phyloP scores from a whole-genome alignment of 768 basidiomycete genomes.

The Boletus eberwhitei region DNA sequence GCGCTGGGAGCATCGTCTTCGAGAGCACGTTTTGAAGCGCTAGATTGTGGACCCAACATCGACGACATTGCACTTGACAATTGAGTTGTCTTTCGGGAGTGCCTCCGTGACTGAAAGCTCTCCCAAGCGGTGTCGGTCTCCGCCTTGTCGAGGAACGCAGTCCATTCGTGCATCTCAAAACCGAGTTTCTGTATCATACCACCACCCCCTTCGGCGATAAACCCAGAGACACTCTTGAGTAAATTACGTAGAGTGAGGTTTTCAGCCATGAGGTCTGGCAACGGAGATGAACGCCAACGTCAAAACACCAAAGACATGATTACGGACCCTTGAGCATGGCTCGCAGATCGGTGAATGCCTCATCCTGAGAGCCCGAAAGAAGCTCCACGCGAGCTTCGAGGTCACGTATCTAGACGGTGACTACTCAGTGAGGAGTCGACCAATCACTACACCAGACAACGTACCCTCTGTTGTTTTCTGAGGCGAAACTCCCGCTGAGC shows the following conservation, averaged over 20 bases:
- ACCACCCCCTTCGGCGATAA: slow-evolving; percentile 85
- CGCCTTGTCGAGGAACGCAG: slow-evolving; percentile 74
- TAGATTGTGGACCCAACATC: slow-evolving; percentile 26
- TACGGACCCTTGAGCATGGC: slow-evolving; percentile 71
- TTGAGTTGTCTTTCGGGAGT: slow-evolving; percentile 28
- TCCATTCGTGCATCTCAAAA: slow-evolving; percentile 75
- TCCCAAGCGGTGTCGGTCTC: slow-evolving; percentile 96
- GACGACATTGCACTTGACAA: slow-evolving; percentile 30
- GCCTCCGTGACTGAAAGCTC: slow-evolving; percentile 73
- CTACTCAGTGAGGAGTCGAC: background rate
- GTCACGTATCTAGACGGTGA: slow-evolving; percentile 73
- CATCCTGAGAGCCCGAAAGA: slow-evolving; percentile 88
- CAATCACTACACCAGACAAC: slow-evolving; percentile 12
- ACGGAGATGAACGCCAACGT: slow-evolving; percentile 6
- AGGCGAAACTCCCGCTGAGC: slow-evolving; percentile 92
- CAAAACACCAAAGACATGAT: background rate
- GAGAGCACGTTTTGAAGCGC: slow-evolving; percentile 20
- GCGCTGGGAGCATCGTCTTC: slow-evolving; percentile 29
- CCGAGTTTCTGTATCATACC: slow-evolving; percentile 76
- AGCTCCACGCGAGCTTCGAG: slow-evolving; percentile 95
- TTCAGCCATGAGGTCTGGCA: slow-evolving; percentile 80
- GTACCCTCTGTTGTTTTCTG: slow-evolving; percentile 83
- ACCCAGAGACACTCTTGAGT: slow-evolving; percentile 68
- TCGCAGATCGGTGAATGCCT: slow-evolving; percentile 78
- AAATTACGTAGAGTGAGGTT: slow-evolving; percentile 81